Conservation (phyloP, 306 rosid genomes). For the Carpinus viminea region DNA sequence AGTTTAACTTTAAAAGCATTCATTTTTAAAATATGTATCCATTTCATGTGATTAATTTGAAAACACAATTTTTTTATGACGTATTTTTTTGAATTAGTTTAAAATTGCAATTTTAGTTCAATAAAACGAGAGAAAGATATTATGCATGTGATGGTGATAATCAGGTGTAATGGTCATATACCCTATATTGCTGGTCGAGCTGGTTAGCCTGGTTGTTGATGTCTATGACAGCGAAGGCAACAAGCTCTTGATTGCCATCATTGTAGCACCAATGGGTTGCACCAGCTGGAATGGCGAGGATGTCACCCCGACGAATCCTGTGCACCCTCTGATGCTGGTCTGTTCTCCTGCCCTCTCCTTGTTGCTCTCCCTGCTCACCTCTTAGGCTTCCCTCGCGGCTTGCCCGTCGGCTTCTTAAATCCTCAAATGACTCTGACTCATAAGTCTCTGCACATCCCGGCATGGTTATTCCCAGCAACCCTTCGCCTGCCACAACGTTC, state of each 20-base stretch:
- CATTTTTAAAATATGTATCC: too few species aligned
- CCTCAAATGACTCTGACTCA: constrained; percentile 1
- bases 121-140: too few species aligned
- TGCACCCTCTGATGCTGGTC: constrained; percentile 31
- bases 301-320: constrained; percentile 29
- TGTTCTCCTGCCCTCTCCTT: background rate
- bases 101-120: too few species aligned
- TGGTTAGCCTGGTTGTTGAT: constrained; percentile 33
- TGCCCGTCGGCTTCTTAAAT: background rate
- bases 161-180: background rate
- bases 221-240: constrained; percentile 22
- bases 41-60: too few species aligned
- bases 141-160: too few species aligned
- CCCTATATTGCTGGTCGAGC: constrained; percentile 28
- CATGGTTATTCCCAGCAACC: constrained; percentile 8
- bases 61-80: too few species aligned
- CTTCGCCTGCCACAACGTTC: constrained; percentile 23
- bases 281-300: constrained; percentile 24
- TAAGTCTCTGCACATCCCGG: constrained; percentile 36
- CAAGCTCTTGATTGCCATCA: constrained; percentile 24
- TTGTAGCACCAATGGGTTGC: constrained; percentile 25
- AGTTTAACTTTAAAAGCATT: too few species aligned
- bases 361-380: background rate
- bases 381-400: background rate
- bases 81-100: too few species aligned